Percentiles rank a stretch among this genome's conserved stretches.
Conservation (phyloP, 192 early-diverging fungal species). For the Rhizophagus sp. region DNA sequence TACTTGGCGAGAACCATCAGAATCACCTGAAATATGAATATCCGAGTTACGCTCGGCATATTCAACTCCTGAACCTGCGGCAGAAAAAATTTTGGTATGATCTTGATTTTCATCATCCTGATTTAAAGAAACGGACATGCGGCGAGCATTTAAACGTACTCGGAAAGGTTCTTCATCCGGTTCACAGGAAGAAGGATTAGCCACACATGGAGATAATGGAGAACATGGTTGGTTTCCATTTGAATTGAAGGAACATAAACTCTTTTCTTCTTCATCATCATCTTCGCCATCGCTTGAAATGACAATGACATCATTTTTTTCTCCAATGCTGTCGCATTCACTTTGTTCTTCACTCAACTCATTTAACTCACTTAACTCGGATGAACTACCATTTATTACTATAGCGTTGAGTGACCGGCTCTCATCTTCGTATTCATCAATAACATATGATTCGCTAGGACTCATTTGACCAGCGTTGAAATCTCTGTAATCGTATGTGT, state of each 20-base stretch:
- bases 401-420: not conserved
- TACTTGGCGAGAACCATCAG: no score
- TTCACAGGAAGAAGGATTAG: not conserved
- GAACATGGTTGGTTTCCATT: not conserved
- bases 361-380: not conserved
- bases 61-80: not conserved
- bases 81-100: not conserved
- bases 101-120: not conserved
- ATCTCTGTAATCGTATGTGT: not conserved
- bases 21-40: no score
- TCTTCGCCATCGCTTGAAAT: not conserved
- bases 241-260: not conserved
- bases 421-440: not conserved
- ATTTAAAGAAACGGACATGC: not conserved
- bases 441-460: not conserved
- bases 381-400: not conserved
- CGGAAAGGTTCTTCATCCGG: not conserved
- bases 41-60: not conserved
- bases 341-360: not conserved
- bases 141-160: not conserved
- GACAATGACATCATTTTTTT: not conserved
- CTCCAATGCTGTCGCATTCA: not conserved
- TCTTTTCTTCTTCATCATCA: not conserved
- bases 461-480: not conserved
- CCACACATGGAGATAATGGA: not conserved